Evolutionary conservation across 805 yeast genomes (phyloP), one percentile per base, ranked within the genome.

Genomic region (Ogataea minuta): DNA sequence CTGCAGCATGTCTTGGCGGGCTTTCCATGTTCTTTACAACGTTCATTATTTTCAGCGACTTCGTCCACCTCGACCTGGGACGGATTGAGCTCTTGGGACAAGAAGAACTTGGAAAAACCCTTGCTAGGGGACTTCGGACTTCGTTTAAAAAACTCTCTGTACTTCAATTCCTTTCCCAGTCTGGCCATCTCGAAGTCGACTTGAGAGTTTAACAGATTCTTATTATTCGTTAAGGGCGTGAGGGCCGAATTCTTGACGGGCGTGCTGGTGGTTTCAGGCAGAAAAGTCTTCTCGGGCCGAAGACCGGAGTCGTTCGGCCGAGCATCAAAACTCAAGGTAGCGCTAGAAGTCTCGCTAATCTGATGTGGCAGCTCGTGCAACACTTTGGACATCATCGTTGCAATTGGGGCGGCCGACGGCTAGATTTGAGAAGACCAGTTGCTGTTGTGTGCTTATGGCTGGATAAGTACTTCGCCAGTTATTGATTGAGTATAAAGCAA

Each of bases 1-100:
- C 29, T 23, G 7, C 30, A 13, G n/a, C 12, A 20, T 23, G 20
- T 29, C 28, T 31, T 17, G 12, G 41, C n/a, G n/a, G n/a, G n/a
- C n/a, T n/a, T n/a, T n/a, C n/a, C n/a, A n/a, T n/a, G n/a, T n/a
- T 30, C 27, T 4, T 12, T 12, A 21, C 32, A 30, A 19, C 35
- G 29, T 11, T 45, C 52, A 14, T 34, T 29, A 33, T 41, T 43
- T 14, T 30, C 31, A 8, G 16, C 29, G 3, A 21, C 20, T 13
- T 27, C 13, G 15, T 31, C 44, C 9, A 21, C 11, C 19, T 39
- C 48, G 14, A 11, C 31, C 4, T 52, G 53, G n/a, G 34, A 32
- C 3, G 54, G 35, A 19, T 64, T 64, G 41, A 81, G 58, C 53
- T 82, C 88, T 54, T 83, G 91, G 1, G 87, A 84, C 27, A 82